Base-by-base conservation (phyloP, 768 basidiomycete genomes). In the Rossbeevera mucosa region DNA sequence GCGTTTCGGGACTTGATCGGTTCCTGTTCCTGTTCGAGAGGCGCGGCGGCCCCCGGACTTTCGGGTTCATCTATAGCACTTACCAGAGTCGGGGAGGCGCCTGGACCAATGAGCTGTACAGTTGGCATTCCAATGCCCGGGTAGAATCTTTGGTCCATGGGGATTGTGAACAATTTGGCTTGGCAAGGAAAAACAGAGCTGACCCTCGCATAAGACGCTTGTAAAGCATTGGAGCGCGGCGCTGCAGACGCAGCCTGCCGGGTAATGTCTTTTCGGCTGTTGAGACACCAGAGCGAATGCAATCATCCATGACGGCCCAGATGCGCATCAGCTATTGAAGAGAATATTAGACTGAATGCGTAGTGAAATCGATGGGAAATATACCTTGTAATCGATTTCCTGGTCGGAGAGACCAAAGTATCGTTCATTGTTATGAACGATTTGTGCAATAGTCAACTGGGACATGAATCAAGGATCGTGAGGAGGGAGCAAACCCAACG, bases 251-350 rank as follows among this genome's bases (percentile, higher is more conserved):
- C 16, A 98, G 72, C 20, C 91, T 78, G n/a, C 94, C 94, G 0
- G 94, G 94, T 2, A 98, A 78, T n/a, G 80, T 83, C 41, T 76
- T 76, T 59, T 94, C 87, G 3, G 80, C 74, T 1, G 91, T 78
- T 2, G 89, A 85, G 8, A 97, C 93, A 18, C 94, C 94, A 2
- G 80, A 78, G 24, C 76, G 86, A 55, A 96, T 97, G 66, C 91
- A 94, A 51, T 85, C 81, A 63, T 95, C 92, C 94, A 96, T 96
- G 5, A 93, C 91, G 49, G 74, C 63, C 93, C 93, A 95, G 44
- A 94, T 92, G 24, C 81, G 80, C 77, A 83, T 80, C 58, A 91
- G 77, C 74, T 73, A 46, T 20, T 43, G 53, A 49, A 44, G 13
- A 33, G 20, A 8, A 42, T 18, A 36, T 49, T 22, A 12, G 9